phyloP scores from a whole-genome alignment of 163 green algal species.

The Scenedesmus sp. region DNA sequence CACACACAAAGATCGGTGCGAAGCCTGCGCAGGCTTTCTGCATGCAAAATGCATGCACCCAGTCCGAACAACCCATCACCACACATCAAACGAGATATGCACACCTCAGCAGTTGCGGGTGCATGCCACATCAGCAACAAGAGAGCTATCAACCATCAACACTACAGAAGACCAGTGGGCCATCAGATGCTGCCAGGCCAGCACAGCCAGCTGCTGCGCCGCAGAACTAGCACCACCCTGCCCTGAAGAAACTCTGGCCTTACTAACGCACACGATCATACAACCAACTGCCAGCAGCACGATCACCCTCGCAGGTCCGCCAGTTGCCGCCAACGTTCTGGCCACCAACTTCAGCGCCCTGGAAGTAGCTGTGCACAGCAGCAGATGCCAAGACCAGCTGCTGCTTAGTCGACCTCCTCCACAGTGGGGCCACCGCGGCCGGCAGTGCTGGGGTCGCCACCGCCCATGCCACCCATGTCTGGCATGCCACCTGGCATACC shows the following conservation, averaged over 20 bases:
- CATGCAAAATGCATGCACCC: neutral
- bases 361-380: neutral
- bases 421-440: conserved; percentile 83
- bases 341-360: neutral
- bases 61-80: neutral
- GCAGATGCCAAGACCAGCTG: neutral
- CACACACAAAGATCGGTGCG: neutral
- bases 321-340: neutral
- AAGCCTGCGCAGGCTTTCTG: neutral
- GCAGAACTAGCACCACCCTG: neutral
- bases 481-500: conserved; percentile 58
- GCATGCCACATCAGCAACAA: neutral
- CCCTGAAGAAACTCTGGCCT: neutral
- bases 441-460: conserved; percentile 60
- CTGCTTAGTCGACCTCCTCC: conserved; percentile 95
- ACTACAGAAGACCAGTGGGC: neutral
- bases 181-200: neutral
- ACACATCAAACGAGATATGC: neutral
- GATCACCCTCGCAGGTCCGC: neutral
- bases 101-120: neutral
- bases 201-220: neutral
- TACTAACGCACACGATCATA: neutral
- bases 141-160: neutral
- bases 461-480: conserved; percentile 56
- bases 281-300: neutral